A percentile compares a stretch with the other conserved stretches of the same genome.
Evolutionary conservation across 345 rosid genomes (phyloP).

Genomic region (Physaria fendleri): DNA sequence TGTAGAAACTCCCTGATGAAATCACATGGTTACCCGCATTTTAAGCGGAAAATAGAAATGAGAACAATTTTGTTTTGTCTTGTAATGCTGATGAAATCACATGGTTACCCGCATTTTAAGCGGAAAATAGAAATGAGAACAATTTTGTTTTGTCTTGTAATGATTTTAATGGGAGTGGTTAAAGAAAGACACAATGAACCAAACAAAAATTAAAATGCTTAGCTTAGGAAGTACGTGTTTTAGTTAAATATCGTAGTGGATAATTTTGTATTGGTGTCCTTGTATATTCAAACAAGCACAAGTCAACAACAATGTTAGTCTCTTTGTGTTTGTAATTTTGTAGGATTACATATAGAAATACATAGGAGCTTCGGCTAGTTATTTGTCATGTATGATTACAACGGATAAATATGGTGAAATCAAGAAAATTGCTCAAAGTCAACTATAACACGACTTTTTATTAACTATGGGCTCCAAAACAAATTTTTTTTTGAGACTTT

Average conservation of each 20-base stretch:
- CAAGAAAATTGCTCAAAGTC: slow-evolving; percentile 12
- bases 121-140: slow-evolving; percentile 21
- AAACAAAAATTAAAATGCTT: slow-evolving; percentile 23
- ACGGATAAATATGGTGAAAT: slow-evolving; percentile 11
- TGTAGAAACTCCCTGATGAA: slow-evolving; percentile 5
- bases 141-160: slow-evolving; percentile 18
- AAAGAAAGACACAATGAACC: slow-evolving; percentile 21
- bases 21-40: slow-evolving; percentile 31
- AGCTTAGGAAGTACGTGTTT: slow-evolving; percentile 19
- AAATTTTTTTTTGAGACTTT: too few species aligned
- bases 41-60: slow-evolving; percentile 25
- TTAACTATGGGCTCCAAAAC: not conserved
- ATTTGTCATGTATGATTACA: slow-evolving; percentile 27
- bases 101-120: slow-evolving; percentile 32
- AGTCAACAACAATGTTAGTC: slow-evolving; percentile 28
- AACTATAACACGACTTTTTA: slow-evolving; percentile 21
- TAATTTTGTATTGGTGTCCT: slow-evolving; percentile 22
- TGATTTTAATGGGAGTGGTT: slow-evolving; percentile 33
- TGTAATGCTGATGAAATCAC: slow-evolving; percentile 23
- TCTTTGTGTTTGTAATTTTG: slow-evolving; percentile 29
- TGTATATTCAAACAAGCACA: slow-evolving; percentile 25
- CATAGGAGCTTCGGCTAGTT: slow-evolving; percentile 12
- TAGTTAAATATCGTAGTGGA: slow-evolving; percentile 11
- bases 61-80: slow-evolving; percentile 21
- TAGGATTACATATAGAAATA: slow-evolving; percentile 6